Evolutionary conservation across 805 yeast genomes (phyloP).

Genomic region (Yamadazyma kitorensis): DNA sequence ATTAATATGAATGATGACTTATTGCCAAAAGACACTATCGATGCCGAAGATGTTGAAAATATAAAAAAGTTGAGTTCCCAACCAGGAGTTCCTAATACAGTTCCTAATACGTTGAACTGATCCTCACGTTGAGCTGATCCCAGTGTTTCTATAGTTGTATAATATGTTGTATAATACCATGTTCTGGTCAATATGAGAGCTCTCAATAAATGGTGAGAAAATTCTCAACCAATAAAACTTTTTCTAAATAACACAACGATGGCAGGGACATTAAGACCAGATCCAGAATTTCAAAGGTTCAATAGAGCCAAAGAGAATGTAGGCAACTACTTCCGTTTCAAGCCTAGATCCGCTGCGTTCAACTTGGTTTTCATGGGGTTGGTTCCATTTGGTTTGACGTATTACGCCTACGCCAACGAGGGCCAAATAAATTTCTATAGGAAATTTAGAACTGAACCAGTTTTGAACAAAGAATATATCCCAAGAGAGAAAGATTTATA

Average conservation of each 20-base stretch:
- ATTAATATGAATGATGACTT: constrained; percentile 5
- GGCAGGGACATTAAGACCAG: constrained; percentile 46
- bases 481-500: constrained; percentile 46
- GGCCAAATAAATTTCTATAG: constrained; percentile 34
- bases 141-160: too few species aligned
- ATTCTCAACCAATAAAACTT: constrained; percentile 4
- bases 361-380: constrained; percentile 35
- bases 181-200: too few species aligned
- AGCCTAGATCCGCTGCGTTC: constrained; percentile 34
- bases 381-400: constrained; percentile 36
- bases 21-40: background rate
- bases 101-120: too few species aligned
- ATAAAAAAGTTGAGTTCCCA: constrained; percentile 3
- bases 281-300: constrained; percentile 39
- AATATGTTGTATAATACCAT: too few species aligned
- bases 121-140: too few species aligned
- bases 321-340: constrained; percentile 43
- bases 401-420: constrained; percentile 35
- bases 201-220: too few species aligned
- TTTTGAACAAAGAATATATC: constrained; percentile 36
- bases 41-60: constrained; percentile 7
- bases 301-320: constrained; percentile 40
- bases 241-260: constrained; percentile 14
- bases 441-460: constrained; percentile 32
- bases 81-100: too few species aligned